A percentile compares a stretch with the other conserved stretches of the same genome.
These are phyloP conservation scores for Alternaria burnsii DNA, from an alignment of 2,329 filamentous ascomycete species.

Conservation along the genomic window DNA sequence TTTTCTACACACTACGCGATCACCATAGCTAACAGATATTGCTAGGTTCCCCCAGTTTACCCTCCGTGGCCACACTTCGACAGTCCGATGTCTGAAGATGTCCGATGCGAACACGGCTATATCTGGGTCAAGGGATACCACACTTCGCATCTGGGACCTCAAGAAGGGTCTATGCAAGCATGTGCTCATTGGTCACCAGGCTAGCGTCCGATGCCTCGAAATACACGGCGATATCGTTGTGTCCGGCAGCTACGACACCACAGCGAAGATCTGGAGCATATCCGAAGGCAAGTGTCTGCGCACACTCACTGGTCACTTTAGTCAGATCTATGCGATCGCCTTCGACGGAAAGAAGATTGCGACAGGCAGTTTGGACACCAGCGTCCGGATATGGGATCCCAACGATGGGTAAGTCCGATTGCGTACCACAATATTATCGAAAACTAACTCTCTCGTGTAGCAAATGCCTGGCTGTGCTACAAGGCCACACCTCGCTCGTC, in stretches of 20 bases:
- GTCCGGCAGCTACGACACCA: constrained; percentile 98
- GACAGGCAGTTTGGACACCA: constrained; percentile 95
- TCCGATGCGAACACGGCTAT: constrained; percentile 93
- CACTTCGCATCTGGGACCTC: constrained; percentile 94
- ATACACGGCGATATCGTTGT: constrained; percentile 97
- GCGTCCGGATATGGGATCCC: constrained; percentile 96
- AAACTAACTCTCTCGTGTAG: constrained; percentile 30
- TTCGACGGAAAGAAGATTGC: constrained; percentile 95
- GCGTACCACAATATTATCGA: constrained; percentile 20
- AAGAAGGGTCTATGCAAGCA: constrained; percentile 86
- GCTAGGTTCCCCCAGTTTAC: constrained; percentile 58
- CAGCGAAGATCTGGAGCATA: constrained; percentile 96
- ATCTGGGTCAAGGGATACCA: constrained; percentile 94
- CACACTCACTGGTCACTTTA: constrained; percentile 93
- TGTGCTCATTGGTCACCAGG: constrained; percentile 92
- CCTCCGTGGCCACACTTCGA: constrained; percentile 93
- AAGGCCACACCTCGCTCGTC: constrained; percentile 95
- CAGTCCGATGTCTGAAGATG: constrained; percentile 97
- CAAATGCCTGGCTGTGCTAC: constrained; percentile 87
- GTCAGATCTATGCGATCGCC: constrained; percentile 97
- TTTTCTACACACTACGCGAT: neutral
- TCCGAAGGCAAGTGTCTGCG: constrained; percentile 92
- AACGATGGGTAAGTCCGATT: constrained; percentile 73
- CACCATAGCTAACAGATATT: constrained; percentile 18
- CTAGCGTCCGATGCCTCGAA: constrained; percentile 92